Base-by-base conservation (phyloP, 1,139 yeast genomes). In the Taphrina deformans region DNA sequence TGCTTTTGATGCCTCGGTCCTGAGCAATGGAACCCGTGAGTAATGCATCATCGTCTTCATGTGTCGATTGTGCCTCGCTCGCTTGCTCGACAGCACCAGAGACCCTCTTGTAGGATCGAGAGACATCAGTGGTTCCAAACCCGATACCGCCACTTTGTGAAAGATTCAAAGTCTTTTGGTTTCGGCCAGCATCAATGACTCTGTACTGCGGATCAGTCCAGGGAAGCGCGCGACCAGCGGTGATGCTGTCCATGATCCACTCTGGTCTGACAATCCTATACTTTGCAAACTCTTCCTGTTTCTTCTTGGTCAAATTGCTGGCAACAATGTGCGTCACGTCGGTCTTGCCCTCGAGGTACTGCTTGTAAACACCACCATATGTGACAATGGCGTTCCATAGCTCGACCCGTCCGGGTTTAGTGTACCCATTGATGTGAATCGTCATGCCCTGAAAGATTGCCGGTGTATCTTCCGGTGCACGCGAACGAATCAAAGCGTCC, bases 241-340 rank as follows among this genome's bases (percentile, higher is more conserved):
- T 77, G 2, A 90, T 79, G 62, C 88, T 82, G 50, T 90, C 90
- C 0, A 81, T 79, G 1, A 93, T 80, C 99, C 99, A 93, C 55
- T 81, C 80, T 0, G 98, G 96, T 67, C 76, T 82, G 0, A 91
- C 96, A 1, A 93, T 96, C 69, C 83, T 85, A 74, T 83, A 88
- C 69, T 86, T 82, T 41, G 80, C 79, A 72, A 83, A 89, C 74
- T 88, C 86, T 2, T 82, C 74, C 66, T 80, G 78, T 74, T 93
- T 92, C 55, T 89, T 79, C 0, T 95, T 89, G 0, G 98, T 90
- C 67, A 69, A 74, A 40, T 85, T 79, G 65, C 87, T 85, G 29
- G 97, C 96, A 1, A 93, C 77, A 6, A 93, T 87, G 75, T 93
- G 98, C 0, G 97, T 89, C 0, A 87, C 95, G 12, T 83, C 80